A percentile compares a stretch with the other conserved stretches of the same genome.
These are phyloP conservation scores for Vaccinium corymbosum DNA, from an alignment of 148 eudicot species.

Conservation along the genomic window DNA sequence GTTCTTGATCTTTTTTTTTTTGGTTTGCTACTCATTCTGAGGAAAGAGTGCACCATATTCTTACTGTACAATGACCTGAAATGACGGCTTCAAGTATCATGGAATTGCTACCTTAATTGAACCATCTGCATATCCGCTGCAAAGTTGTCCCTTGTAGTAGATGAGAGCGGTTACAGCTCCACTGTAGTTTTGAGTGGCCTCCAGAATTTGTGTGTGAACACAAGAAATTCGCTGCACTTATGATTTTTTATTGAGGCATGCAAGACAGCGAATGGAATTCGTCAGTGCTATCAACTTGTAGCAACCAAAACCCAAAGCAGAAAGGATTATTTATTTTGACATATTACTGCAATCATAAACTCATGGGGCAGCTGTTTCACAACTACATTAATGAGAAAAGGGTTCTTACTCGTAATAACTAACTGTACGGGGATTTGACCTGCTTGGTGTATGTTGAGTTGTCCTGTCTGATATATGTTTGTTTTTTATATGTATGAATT, in stretches of 20 bases:
- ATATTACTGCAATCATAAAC: neutral
- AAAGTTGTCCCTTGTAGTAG: constrained; percentile 50
- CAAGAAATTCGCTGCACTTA: constrained; percentile 56
- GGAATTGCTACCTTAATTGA: constrained; percentile 45
- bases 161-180: constrained; percentile 56
- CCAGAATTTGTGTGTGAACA: constrained; percentile 55
- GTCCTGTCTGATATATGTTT: neutral
- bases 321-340: neutral
- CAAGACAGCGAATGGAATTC: constrained; percentile 15
- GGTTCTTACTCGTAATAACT: too few species aligned
- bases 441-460: neutral
- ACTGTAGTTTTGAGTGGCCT: constrained; percentile 30
- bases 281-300: neutral
- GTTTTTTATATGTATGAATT: neutral
- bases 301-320: neutral
- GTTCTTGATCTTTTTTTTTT: neutral
- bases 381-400: neutral
- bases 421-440: neutral
- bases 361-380: neutral
- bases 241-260: neutral
- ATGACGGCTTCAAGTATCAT: neutral
- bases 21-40: neutral
- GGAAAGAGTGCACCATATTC: neutral
- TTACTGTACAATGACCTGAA: neutral
- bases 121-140: constrained; percentile 55